Conservation (phyloP, 2,329 filamentous ascomycete species). For the Verticillium alfalfae region DNA sequence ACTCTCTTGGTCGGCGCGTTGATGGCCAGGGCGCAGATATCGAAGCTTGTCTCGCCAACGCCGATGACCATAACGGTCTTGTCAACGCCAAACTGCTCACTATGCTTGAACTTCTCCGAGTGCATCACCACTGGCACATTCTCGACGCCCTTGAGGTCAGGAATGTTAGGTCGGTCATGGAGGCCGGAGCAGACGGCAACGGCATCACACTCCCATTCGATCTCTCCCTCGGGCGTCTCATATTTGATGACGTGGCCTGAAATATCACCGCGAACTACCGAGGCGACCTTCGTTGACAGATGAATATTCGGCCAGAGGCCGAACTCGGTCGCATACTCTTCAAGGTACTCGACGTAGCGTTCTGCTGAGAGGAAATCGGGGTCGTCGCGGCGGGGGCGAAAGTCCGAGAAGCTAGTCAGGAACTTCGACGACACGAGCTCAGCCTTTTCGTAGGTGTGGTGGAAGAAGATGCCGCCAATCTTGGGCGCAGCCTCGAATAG, state of each 20-base stretch:
- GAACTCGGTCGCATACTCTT: conserved; percentile 31
- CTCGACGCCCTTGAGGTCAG: conserved; percentile 30
- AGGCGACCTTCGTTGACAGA: conserved; percentile 22
- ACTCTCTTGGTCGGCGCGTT: conserved; percentile 34
- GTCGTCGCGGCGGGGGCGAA: conserved; percentile 31
- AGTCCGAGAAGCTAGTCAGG: conserved; percentile 44
- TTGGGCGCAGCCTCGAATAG: conserved; percentile 37
- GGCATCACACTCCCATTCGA: conserved; percentile 33
- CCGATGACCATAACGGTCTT: conserved; percentile 37
- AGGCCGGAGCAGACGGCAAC: conserved; percentile 39
- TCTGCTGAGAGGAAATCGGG: conserved; percentile 37
- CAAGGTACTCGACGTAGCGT: conserved; percentile 36
- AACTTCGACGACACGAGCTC: conserved; percentile 45
- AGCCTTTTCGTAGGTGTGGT: conserved; percentile 41
- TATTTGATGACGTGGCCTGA: conserved; percentile 16
- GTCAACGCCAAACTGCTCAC: conserved; percentile 31
- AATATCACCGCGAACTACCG: conserved; percentile 9
- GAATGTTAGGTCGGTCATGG: conserved; percentile 33
- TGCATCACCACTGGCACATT: conserved; percentile 30
- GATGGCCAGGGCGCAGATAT: conserved; percentile 36
- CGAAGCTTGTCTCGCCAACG: conserved; percentile 39
- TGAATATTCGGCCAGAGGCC: conserved; percentile 28
- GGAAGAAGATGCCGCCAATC: conserved; percentile 41
- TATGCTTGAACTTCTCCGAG: conserved; percentile 35
- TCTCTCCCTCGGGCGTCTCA: conserved; percentile 5